A percentile compares a stretch with the other conserved stretches of the same genome.
These are phyloP conservation scores for Hylodesmum podocarpum DNA, from an alignment of 306 rosid species.

Conservation along the genomic window DNA sequence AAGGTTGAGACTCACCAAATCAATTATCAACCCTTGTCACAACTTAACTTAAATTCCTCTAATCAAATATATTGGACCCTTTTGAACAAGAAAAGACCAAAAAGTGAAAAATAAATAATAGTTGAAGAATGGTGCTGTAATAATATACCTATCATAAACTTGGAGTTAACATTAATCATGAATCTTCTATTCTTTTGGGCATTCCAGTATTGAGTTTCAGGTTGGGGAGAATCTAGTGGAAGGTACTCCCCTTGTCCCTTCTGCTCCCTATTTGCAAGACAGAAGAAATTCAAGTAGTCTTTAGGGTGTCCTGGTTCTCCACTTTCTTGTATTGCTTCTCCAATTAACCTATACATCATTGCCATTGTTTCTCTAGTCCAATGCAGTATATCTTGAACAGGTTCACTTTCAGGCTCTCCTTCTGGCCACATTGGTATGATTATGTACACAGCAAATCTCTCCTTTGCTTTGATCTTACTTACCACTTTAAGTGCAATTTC, in stretches of 20 bases:
- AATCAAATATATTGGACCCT: neutral
- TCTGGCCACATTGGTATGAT: slow-evolving; percentile 98
- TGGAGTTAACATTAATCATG: slow-evolving; percentile 95
- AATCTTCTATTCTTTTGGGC: slow-evolving; percentile 84
- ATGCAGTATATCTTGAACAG: slow-evolving; percentile 73
- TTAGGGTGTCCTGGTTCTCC: slow-evolving; percentile 59
- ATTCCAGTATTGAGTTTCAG: slow-evolving; percentile 64
- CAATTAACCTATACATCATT: slow-evolving; percentile 87
- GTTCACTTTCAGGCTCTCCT: slow-evolving; percentile 75
- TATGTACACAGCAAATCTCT: slow-evolving; percentile 79
- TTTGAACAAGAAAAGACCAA: neutral
- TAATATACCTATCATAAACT: slow-evolving; percentile 86
- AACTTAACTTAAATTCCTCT: neutral
- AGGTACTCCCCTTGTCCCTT: slow-evolving; percentile 59
- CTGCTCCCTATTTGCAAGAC: slow-evolving; percentile 84
- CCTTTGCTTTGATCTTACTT: slow-evolving; percentile 70
- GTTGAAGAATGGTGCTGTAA: neutral
- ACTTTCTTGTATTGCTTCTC: slow-evolving; percentile 71
- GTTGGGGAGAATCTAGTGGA: slow-evolving; percentile 64
- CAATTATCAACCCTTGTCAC: neutral
- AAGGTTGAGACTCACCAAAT: neutral
- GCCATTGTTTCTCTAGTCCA: slow-evolving; percentile 84
- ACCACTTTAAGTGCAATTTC: slow-evolving; percentile 90
- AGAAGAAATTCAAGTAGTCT: slow-evolving; percentile 90
- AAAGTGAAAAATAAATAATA: neutral